Evolutionary conservation across 2,329 filamentous ascomycete species (phyloP).

Genomic region (Cladophialophora immunda): DNA sequence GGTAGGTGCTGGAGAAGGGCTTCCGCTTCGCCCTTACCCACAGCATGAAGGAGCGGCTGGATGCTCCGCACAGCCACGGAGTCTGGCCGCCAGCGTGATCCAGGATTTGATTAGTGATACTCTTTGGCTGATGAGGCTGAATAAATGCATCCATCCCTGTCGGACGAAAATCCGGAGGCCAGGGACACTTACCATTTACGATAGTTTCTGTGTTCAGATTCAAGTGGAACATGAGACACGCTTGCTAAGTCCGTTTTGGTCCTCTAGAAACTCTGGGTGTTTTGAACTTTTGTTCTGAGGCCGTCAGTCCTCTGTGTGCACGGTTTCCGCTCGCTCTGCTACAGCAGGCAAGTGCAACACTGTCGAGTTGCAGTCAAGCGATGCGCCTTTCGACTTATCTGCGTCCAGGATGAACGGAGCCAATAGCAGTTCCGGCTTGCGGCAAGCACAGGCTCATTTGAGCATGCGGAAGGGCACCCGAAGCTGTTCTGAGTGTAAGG

Average conservation of each 20-base stretch:
- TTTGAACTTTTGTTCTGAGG: neutral
- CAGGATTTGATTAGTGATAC: neutral
- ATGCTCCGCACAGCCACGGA: neutral
- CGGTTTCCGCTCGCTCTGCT: too few relatives aligned
- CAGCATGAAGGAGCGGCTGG: neutral
- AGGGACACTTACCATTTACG: neutral
- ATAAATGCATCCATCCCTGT: conserved; percentile 1
- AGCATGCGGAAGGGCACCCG: conserved; percentile 13
- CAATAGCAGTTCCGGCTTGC: neutral
- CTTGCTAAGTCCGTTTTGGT: neutral
- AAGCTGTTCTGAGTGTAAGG: conserved; percentile 18
- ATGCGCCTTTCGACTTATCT: neutral
- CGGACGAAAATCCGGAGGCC: conserved; percentile 11
- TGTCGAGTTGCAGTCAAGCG: neutral
- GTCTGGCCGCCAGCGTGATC: neutral
- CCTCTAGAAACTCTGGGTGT: neutral
- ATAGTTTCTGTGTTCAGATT: neutral
- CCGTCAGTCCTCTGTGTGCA: neutral
- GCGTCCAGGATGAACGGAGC: neutral
- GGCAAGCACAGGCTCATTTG: neutral
- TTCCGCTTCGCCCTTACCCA: neutral
- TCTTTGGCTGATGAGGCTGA: conserved; percentile 5
- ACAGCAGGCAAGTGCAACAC: neutral
- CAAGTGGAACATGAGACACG: neutral
- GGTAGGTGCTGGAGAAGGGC: neutral